Evolutionary conservation across 2,329 filamentous ascomycete genomes (phyloP).

Genomic region (Fusarium lateritium): DNA sequence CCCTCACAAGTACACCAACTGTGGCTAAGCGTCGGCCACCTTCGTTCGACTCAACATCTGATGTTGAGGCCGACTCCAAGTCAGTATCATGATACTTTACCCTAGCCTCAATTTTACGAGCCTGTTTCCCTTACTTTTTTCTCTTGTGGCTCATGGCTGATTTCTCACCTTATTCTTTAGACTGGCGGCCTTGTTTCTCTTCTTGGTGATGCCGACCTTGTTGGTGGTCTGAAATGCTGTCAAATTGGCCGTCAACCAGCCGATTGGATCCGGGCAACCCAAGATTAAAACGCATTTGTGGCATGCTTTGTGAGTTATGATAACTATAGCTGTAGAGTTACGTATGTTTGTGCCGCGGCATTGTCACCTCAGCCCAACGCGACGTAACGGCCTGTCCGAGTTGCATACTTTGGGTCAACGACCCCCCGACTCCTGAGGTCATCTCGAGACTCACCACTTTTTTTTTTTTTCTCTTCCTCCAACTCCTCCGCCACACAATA

Average conservation of each 20-base stretch:
- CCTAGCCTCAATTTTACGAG: conserved; percentile 37
- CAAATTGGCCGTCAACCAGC: conserved; percentile 40
- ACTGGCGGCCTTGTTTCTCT: neutral
- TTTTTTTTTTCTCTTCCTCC: neutral
- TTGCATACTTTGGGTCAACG: conserved; percentile 37
- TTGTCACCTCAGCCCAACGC: conserved; percentile 10
- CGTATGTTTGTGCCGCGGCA: conserved; percentile 1
- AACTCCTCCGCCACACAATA: neutral
- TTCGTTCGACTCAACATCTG: conserved; percentile 41
- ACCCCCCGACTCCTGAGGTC: conserved; percentile 16
- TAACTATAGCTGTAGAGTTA: conserved; percentile 20
- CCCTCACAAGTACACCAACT: conserved; percentile 1
- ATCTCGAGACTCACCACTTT: conserved; percentile 4
- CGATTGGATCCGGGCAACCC: conserved; percentile 38
- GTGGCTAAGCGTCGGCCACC: conserved; percentile 13
- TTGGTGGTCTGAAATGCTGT: conserved; percentile 38
- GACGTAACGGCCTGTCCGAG: conserved; percentile 24
- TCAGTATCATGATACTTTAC: conserved; percentile 48
- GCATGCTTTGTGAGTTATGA: conserved; percentile 42
- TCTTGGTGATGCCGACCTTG: conserved; percentile 23
- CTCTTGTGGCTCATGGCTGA: conserved; percentile 16
- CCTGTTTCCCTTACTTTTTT: conserved; percentile 30
- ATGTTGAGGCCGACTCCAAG: conserved; percentile 37
- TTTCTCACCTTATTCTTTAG: conserved; percentile 1
- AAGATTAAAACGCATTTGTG: conserved; percentile 21